Evolutionary conservation across 805 yeast species (phyloP).

Genomic region (Priceomyces medius): DNA sequence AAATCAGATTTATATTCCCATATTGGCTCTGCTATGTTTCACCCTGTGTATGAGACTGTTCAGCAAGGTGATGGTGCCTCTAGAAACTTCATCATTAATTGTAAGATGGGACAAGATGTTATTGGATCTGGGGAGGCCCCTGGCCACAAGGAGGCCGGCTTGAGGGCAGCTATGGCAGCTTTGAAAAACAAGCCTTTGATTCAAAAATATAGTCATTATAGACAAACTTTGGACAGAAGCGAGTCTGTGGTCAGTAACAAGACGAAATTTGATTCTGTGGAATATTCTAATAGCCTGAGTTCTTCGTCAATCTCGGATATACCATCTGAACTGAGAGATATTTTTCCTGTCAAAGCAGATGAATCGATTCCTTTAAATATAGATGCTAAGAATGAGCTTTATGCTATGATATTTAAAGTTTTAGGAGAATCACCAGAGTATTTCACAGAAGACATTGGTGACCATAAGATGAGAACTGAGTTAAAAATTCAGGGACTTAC

Average conservation of each 20-base stretch:
- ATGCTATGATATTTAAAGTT: slow-evolving; percentile 37
- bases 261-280: background rate
- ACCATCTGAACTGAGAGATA: background rate
- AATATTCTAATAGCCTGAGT: no score
- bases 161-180: slow-evolving; percentile 82
- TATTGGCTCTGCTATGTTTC: slow-evolving; percentile 71
- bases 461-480: slow-evolving; percentile 25
- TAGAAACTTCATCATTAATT: slow-evolving; percentile 61
- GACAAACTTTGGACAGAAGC: slow-evolving; percentile 34
- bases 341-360: slow-evolving; percentile 28
- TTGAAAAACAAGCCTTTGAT: slow-evolving; percentile 55
- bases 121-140: slow-evolving; percentile 74
- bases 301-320: background rate
- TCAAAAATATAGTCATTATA: slow-evolving; percentile 59
- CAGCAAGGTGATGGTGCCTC: slow-evolving; percentile 46
- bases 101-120: slow-evolving; percentile 61
- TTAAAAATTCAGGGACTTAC: slow-evolving; percentile 28
- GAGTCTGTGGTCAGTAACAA: slow-evolving; percentile 13
- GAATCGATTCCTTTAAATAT: slow-evolving; percentile 21
- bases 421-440: slow-evolving; percentile 38
- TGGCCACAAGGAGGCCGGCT: slow-evolving; percentile 73
- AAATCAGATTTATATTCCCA: slow-evolving; percentile 74
- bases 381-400: slow-evolving; percentile 40
- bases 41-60: slow-evolving; percentile 56
- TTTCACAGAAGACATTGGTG: slow-evolving; percentile 20